phyloP scores from a whole-genome alignment of 169 alveolate genomes.

The Perkinsus olseni region DNA sequence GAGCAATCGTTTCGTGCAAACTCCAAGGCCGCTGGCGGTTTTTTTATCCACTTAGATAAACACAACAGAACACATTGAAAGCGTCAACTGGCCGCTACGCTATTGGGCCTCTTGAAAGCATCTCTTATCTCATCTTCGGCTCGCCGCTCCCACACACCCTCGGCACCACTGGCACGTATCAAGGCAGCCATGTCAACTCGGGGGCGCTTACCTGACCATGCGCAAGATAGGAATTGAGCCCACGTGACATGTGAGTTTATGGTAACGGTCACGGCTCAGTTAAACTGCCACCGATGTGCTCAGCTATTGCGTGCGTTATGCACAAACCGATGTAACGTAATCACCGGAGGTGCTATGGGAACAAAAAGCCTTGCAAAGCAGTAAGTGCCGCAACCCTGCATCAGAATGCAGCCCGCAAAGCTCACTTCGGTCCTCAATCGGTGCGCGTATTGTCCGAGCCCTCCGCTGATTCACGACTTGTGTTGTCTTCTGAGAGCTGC shows the following conservation, averaged over 20 bases:
- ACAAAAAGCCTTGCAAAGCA: no score
- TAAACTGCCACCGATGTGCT: no score
- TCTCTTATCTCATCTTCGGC: neutral
- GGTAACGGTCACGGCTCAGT: no score
- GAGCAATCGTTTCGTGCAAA: no score
- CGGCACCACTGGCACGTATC: neutral
- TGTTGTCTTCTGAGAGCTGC: neutral
- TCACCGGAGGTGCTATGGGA: no score
- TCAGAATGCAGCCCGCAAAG: no score
- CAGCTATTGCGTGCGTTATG: no score
- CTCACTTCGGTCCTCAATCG: neutral
- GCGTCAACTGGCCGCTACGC: neutral
- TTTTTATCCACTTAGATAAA: no score
- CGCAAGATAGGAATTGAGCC: neutral
- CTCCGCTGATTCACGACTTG: neutral
- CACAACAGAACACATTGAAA: no score
- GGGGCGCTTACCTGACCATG: neutral
- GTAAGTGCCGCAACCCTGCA: no score
- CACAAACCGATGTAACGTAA: no score
- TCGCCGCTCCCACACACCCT: neutral
- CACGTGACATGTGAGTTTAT: neutral
- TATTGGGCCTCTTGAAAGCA: neutral
- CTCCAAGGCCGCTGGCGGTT: no score
- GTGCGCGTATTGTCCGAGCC: neutral
- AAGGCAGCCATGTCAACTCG: neutral